Evolutionary conservation across 148 eudicot species (phyloP).

Genomic region (Rhododendron ferrugineum): DNA sequence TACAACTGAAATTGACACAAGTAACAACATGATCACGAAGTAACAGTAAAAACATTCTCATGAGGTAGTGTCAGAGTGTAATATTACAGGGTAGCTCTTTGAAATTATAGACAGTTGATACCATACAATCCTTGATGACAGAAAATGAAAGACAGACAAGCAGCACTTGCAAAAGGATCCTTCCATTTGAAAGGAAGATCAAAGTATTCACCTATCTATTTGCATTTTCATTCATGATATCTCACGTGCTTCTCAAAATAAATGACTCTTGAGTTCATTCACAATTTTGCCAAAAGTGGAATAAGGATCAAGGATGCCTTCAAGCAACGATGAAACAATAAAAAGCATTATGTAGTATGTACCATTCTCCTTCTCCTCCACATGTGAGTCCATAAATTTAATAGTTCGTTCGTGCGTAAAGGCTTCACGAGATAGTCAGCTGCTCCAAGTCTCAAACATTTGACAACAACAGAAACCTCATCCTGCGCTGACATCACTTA

Average conservation of each 20-base stretch:
- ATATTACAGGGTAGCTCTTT: neutral
- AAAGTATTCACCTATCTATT: neutral
- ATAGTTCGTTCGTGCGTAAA: slow-evolving; percentile 81
- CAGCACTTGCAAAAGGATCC: neutral
- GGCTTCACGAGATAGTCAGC: slow-evolving; percentile 99
- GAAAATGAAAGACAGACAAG: neutral
- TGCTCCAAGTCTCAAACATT: slow-evolving; percentile 97
- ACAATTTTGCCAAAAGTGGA: slow-evolving; percentile 9
- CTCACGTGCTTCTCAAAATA: neutral
- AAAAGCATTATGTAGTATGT: slow-evolving; percentile 21
- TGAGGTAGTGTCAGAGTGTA: slow-evolving; percentile 1
- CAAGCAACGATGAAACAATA: slow-evolving; percentile 10
- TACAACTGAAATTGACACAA: neutral
- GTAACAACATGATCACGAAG: neutral
- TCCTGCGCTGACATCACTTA: slow-evolving; percentile 98
- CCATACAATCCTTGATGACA: neutral
- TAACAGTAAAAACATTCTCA: neutral
- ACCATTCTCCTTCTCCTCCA: slow-evolving; percentile 94
- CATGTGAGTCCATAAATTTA: slow-evolving; percentile 99
- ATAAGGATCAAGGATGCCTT: slow-evolving; percentile 16
- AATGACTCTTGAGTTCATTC: neutral
- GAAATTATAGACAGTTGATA: neutral
- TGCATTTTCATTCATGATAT: neutral
- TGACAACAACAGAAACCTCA: slow-evolving; percentile 88
- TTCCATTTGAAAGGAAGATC: neutral